Evolutionary conservation across 345 rosid species (phyloP), one percentile per base, ranked within the genome.

Genomic region (Bruguiera parviflora): DNA sequence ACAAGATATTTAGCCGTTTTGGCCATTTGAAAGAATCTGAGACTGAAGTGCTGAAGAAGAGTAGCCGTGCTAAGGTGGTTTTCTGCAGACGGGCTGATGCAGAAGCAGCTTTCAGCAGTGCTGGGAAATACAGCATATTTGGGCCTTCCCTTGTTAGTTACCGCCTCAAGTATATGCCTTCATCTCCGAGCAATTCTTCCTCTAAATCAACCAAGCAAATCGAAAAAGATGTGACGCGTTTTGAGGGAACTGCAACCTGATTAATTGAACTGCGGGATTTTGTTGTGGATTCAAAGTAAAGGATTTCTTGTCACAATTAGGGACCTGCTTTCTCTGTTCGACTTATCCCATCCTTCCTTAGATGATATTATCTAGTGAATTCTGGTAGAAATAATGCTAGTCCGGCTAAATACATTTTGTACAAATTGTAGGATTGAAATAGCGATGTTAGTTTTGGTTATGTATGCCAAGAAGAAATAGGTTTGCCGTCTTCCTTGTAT

Each of bases 71-170:
- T 33, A 81, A 72, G 70, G 85, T 90, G 63, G 81, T 90, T 63
- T 90, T 86, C 74, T 59, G 61, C 67, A 85, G 65, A 59, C 68
- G 83, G 0, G 82, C 69, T 56, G 88, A 88, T 53, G 92, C 90
- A 53, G 80, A 90, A 80, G 55, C 77, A 0, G 92, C 96, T 57
- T 85, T 85, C 77, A 83, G 88, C 77, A 85, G 84, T 64, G 80
- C 88, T 0, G 89, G 89, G 35, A 88, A 85, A 75, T 81, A 84
- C 73, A 76, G 82, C 73, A 79, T 79, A 58, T 84, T 87, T 11
- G 89, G 94, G 28, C 90, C 90, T 25, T 82, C 88, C 21, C 89
- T 85, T 69, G 81, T 20, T 37, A 53, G 68, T 53, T 68, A 75
- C 33, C 65, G 79, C 56, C 93, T 81, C 66, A 79, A 79, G 71